phyloP scores from a whole-genome alignment of 306 rosid species.

The Fragaria ananassa region DNA sequence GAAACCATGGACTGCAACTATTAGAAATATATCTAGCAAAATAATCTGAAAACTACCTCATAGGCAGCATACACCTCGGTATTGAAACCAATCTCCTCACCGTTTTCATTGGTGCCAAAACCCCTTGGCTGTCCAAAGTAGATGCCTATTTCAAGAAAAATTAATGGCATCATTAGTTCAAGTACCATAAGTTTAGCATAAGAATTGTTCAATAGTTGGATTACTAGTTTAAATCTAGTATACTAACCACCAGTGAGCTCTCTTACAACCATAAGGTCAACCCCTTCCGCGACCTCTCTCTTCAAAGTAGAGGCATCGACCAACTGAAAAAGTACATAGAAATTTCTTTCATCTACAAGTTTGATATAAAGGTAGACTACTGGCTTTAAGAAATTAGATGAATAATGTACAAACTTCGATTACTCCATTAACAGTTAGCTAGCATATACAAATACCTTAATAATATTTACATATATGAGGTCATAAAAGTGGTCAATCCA shows the following conservation, averaged over 20 bases:
- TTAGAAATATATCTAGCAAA: not conserved
- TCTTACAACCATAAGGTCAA: constrained; percentile 88
- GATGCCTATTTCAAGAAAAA: constrained; percentile 50
- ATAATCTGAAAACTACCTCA: constrained; percentile 48
- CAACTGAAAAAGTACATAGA: constrained; percentile 42
- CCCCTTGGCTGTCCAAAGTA: constrained; percentile 96
- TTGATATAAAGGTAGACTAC: not conserved
- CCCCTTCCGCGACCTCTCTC: constrained; percentile 82
- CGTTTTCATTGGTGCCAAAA: constrained; percentile 55
- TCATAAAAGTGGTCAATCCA: not conserved
- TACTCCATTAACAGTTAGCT: not conserved
- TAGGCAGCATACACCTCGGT: constrained; percentile 71
- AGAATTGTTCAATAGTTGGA: not conserved
- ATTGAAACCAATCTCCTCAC: constrained; percentile 81
- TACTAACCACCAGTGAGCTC: constrained; percentile 93
- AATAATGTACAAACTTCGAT: not conserved
- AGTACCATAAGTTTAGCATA: not conserved
- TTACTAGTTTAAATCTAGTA: constrained; percentile 5
- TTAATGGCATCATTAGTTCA: constrained; percentile 8
- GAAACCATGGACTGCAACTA: not conserved
- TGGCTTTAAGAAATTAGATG: not conserved
- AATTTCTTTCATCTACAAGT: not conserved
- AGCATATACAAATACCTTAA: not conserved
- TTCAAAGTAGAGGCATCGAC: constrained; percentile 92
- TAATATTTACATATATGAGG: not conserved